Evolutionary conservation across 1,139 yeast species (phyloP).

Genomic region (Protomyces lactucae-debilis): DNA sequence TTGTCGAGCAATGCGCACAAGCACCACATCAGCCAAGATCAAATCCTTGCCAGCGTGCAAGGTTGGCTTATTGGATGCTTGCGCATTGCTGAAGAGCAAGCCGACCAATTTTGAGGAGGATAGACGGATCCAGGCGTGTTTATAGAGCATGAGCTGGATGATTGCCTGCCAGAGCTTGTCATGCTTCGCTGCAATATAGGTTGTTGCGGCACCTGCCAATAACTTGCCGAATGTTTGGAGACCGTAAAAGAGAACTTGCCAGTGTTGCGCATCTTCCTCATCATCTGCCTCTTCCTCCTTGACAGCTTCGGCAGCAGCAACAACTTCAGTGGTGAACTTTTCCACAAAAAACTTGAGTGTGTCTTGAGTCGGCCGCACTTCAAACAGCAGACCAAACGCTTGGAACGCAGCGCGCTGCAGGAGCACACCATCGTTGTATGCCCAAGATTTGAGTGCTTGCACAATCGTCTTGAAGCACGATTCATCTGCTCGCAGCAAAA

Average conservation of each 20-base stretch:
- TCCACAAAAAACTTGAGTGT: conserved; percentile 8
- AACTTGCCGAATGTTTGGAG: conserved; percentile 49
- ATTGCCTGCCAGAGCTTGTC: conserved; percentile 38
- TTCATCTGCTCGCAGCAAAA: conserved; percentile 52
- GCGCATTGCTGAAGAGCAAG: conserved; percentile 44
- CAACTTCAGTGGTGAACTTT: not conserved
- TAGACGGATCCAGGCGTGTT: conserved; percentile 88
- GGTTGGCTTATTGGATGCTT: conserved; percentile 37
- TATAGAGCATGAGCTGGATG: conserved; percentile 61
- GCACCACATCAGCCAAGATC: conserved; percentile 37
- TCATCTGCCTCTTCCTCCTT: conserved; percentile 27
- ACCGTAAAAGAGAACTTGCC: conserved; percentile 75
- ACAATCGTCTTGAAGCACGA: conserved; percentile 50
- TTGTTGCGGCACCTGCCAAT: conserved; percentile 37
- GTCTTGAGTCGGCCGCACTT: conserved; percentile 34
- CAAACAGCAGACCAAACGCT: conserved; percentile 60
- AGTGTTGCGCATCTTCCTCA: conserved; percentile 45
- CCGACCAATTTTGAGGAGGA: conserved; percentile 61
- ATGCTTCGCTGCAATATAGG: conserved; percentile 40
- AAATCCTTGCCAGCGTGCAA: conserved; percentile 34
- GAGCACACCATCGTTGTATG: conserved; percentile 50
- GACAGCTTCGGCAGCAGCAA: conserved; percentile 2
- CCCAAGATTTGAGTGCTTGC: conserved; percentile 64
- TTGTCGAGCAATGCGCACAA: conserved; percentile 65
- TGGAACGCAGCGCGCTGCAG: conserved; percentile 73